phyloP scores from a whole-genome alignment of 129 eudicot species.

The Pseudognaphalium luteoalbum region DNA sequence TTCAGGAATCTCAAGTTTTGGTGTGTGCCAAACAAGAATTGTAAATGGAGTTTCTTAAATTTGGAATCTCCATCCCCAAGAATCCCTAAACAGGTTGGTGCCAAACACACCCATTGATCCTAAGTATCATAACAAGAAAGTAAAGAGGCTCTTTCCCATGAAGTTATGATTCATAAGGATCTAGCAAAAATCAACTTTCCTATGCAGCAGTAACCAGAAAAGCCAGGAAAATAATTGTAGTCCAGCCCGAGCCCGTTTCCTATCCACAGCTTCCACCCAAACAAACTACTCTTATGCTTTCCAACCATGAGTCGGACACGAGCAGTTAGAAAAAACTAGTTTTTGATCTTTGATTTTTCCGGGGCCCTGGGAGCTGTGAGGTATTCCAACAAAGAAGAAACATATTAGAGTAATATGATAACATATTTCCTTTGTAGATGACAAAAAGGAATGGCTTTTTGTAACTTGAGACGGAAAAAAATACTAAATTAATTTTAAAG shows the following conservation, averaged over 20 bases:
- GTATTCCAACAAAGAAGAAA: constrained; percentile 11
- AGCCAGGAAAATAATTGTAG: constrained; percentile 10
- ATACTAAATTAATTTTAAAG: background rate
- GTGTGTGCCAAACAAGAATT: no score
- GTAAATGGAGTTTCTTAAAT: no score
- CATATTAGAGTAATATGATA: background rate
- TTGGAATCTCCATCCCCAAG: no score
- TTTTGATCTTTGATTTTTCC: constrained; percentile 65
- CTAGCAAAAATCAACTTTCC: constrained; percentile 16
- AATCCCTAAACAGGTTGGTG: no score
- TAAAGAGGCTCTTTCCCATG: constrained; percentile 15
- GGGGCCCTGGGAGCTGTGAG: constrained; percentile 74
- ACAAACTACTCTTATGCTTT: background rate
- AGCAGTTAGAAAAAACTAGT: constrained; percentile 34
- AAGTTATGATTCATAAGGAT: constrained; percentile 1
- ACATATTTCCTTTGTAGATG: background rate
- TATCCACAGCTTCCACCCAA: constrained; percentile 18
- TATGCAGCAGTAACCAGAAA: constrained; percentile 17
- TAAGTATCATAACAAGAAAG: background rate
- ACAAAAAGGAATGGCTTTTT: background rate
- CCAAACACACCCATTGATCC: background rate
- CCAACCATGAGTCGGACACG: constrained; percentile 8
- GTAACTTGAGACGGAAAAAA: background rate
- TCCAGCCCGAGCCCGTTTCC: background rate
- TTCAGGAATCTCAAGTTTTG: no score